Percentiles rank a stretch among this genome's conserved stretches.
phyloP scores from a whole-genome alignment of 1,284 basidiomycete species.

The Schizopora paradoxa region DNA sequence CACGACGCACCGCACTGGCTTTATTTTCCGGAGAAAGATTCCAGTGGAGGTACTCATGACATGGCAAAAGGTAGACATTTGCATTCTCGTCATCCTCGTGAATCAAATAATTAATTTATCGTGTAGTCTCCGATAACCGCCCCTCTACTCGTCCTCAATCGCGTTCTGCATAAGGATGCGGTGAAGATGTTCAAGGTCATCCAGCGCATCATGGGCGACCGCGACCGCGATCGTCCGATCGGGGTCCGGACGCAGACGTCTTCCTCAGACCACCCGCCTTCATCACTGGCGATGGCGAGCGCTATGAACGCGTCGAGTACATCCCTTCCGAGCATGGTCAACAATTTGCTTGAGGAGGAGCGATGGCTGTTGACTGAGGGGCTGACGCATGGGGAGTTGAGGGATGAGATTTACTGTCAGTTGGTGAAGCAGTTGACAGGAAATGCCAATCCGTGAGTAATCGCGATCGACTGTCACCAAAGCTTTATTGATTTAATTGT shows the following conservation, averaged over 20 bases:
- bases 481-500: slow-evolving; percentile 5
- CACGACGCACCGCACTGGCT: slow-evolving; percentile 79
- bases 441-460: slow-evolving; percentile 70
- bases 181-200: slow-evolving; percentile 83
- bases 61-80: slow-evolving; percentile 70
- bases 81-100: background rate
- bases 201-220: slow-evolving; percentile 88
- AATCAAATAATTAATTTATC: slow-evolving; percentile 5
- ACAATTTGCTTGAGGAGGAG: slow-evolving; percentile 72
- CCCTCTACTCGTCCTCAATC: slow-evolving; percentile 69
- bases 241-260: slow-evolving; percentile 41
- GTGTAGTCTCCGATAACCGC: slow-evolving; percentile 55
- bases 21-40: slow-evolving; percentile 75
- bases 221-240: slow-evolving; percentile 61
- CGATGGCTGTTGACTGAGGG: slow-evolving; percentile 80
- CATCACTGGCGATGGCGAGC: slow-evolving; percentile 27
- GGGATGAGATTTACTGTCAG: slow-evolving; percentile 92
- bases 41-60: slow-evolving; percentile 82
- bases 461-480: slow-evolving; percentile 6
- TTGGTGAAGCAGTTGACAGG: slow-evolving; percentile 83
- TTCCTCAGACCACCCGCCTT: slow-evolving; percentile 30
- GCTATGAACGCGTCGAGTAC: slow-evolving; percentile 50
- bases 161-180: slow-evolving; percentile 66
- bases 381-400: slow-evolving; percentile 69
- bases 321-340: slow-evolving; percentile 38